Evolutionary conservation across 176 grass and related monocot genomes (phyloP), one percentile per base, ranked within the genome.

Genomic region (Rhynchospora breviuscula): DNA sequence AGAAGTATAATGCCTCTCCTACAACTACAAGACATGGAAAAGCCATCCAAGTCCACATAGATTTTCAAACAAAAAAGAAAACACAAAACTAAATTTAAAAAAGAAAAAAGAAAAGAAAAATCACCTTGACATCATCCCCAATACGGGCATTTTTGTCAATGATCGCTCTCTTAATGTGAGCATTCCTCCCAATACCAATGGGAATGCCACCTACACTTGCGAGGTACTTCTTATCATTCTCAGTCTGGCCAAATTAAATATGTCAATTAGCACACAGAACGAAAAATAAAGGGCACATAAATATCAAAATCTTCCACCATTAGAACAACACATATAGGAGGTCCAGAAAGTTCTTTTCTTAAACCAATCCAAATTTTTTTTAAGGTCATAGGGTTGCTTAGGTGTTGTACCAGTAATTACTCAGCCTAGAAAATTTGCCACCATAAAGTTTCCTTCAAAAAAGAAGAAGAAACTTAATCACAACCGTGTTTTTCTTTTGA

Each of bases 101-200:
- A 53, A 26, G 19, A 25, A 8, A 62, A 86, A 66, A 0, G 60
- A 59, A 59, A 14, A 84, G 83, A 59, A 67, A 78, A 80, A 58
- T 40, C 87, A 99, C 93, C 85, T 93, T 88, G 64, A 99, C 97
- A 89, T 95, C 91, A 29, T 99, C 97, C 65, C 97, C 97, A 63
- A 99, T 96, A 40, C 93, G 93, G 83, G 97, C 93, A 86, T 99
- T 99, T 86, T 99, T 99, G 82, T 99, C 97, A 0, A 99, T 99
- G 47, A 99, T 99, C 76, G 93, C 97, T 90, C 89, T 89, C 85
- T 82, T 96, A 13, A 99, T 87, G 52, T 99, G 97, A 35, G 93
- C 65, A 77, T 99, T 93, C 79, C 88, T 93, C 79, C 97, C 97
- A 52, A 99, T 99, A 60, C 97, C 97, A 46, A 99, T 99, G 33